Percentiles rank a stretch among this genome's conserved stretches.
Evolutionary conservation across 169 alveolate genomes (phyloP).

Genomic region (Condylostoma magnum): DNA sequence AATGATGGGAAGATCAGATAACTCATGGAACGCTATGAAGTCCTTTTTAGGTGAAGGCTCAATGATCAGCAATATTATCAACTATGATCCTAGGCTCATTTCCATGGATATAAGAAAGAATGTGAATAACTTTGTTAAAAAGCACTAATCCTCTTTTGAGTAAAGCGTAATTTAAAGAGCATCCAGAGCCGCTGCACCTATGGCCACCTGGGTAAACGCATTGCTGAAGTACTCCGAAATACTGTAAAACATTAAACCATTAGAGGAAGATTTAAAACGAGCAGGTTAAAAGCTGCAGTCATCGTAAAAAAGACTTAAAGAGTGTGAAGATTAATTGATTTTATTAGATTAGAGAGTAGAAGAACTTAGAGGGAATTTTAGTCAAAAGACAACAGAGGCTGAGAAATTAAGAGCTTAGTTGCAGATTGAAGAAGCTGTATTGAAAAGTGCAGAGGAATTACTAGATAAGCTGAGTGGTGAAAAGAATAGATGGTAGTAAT

Average conservation of each 20-base stretch:
- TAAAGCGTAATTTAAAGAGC: conserved; percentile 78
- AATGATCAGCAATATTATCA: conserved; percentile 72
- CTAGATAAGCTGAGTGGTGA: conserved; percentile 87
- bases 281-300: conserved; percentile 60
- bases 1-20: conserved; percentile 82
- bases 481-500: conserved; percentile 84
- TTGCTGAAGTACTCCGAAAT: conserved; percentile 83
- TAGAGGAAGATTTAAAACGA: conserved; percentile 69
- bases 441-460: conserved; percentile 72
- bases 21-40: conserved; percentile 79
- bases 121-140: conserved; percentile 70
- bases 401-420: conserved; percentile 82
- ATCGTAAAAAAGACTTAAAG: conserved; percentile 69
- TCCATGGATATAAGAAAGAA: conserved; percentile 76
- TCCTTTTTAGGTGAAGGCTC: conserved; percentile 69
- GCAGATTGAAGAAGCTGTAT: conserved; percentile 76
- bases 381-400: conserved; percentile 84
- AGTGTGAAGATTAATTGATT: conserved; percentile 74
- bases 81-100: conserved; percentile 84
- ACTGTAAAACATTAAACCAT: conserved; percentile 80
- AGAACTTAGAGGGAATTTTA: conserved; percentile 70
- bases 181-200: conserved; percentile 87
- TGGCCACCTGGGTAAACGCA: conserved; percentile 91
- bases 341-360: conserved; percentile 74
- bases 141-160: conserved; percentile 79